A percentile compares a stretch with the other conserved stretches of the same genome.
phyloP scores from a whole-genome alignment of 2,329 filamentous ascomycete species.

The Xylaria sp. region DNA sequence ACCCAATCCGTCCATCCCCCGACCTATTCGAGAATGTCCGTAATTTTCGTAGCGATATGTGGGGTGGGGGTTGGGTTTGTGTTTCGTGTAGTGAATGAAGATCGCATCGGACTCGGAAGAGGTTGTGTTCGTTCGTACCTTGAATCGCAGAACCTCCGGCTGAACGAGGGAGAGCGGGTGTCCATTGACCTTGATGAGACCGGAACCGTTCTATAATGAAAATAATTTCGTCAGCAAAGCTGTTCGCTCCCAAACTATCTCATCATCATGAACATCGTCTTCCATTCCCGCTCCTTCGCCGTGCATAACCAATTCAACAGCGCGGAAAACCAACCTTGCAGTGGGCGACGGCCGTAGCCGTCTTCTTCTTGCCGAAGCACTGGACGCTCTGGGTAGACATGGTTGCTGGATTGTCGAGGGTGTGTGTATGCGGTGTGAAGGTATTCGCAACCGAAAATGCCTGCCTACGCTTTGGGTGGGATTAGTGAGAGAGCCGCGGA shows the following conservation, averaged over 20 bases:
- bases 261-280: too few relatives aligned
- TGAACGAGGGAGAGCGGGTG: conserved; percentile 91
- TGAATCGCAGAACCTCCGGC: conserved; percentile 97
- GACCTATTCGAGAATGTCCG: background rate
- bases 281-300: conserved; percentile 2
- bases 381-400: conserved; percentile 86
- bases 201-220: conserved; percentile 43
- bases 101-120: conserved; percentile 13
- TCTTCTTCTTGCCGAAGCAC: conserved; percentile 99
- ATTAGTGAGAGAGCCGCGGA: conserved; percentile 18
- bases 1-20: conserved; percentile 1
- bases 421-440: conserved; percentile 26
- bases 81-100: conserved; percentile 4
- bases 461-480: conserved; percentile 21
- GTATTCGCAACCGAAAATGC: conserved; percentile 30
- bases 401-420: conserved; percentile 47
- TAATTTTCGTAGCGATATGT: background rate
- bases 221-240: conserved; percentile 21
- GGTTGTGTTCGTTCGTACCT: conserved; percentile 58
- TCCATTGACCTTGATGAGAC: conserved; percentile 98
- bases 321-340: conserved; percentile 70
- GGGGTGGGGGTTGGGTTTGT: background rate
- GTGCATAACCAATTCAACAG: background rate
- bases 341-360: conserved; percentile 86
- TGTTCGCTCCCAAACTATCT: too few relatives aligned